Base-by-base conservation (phyloP, 2,329 filamentous ascomycete species). In the Graphilbum sp. region DNA sequence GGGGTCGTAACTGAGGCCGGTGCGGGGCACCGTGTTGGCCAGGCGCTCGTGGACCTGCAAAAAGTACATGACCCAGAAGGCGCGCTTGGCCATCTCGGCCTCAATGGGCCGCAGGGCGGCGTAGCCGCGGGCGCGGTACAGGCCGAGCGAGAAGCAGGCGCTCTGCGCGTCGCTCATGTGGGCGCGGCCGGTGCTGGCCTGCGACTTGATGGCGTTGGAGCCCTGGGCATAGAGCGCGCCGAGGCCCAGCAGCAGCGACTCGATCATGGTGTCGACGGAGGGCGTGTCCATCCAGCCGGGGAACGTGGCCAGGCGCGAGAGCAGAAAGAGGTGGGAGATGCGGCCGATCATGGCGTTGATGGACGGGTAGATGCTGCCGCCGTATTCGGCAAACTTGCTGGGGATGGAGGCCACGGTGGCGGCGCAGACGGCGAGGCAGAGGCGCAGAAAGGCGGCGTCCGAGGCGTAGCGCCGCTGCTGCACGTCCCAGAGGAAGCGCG, bases 1-100 rank as follows among this genome's bases (percentile, higher is more conserved):
- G 3, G 47, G 45, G 17, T 50, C 45, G 32, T 49, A 47, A 12
- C 41, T 44, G 27, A 49, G 40, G 1, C 45, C 41, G 2, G 43
- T 46, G 33, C 47, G 45, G 3, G 48, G 44, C 13, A 41, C 37
- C 21, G 41, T 36, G 39, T 34, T 42, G 32, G 35, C 43, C 37
- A 48, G 41, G 34, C 47, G 45, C 30, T 46, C 49, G 20, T 46
- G 48, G 46, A 49, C 45, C 36, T 49, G 49, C 12, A 49, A 42
- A 32, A 49, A 46, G 36, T 42, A 49, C 10, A 49, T 33, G 20
- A 49, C 33, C 49, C 49, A 50, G 37, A 49, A 50, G 11, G 45
- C 43, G 25, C 47, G 41, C 36, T 50, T 49, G 40, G 38, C 43
- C 31, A 49, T 39, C 33, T 49, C 49, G 2, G 37, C 34, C 9